phyloP scores from a whole-genome alignment of 225 moss, liverwort and hornwort genomes.

The Sphagnum contortum region DNA sequence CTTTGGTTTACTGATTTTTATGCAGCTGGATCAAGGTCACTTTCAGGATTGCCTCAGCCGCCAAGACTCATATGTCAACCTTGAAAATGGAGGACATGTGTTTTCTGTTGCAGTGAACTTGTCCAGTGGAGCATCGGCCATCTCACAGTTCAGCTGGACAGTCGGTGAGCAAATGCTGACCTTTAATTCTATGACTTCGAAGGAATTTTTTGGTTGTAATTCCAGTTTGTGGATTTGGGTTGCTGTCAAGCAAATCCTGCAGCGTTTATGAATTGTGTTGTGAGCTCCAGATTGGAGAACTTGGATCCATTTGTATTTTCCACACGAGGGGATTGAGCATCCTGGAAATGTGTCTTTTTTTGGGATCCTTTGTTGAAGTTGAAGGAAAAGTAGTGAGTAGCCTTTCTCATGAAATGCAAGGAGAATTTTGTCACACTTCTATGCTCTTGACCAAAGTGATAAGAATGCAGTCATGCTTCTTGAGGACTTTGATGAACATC shows the following conservation, averaged over 20 bases:
- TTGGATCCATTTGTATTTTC: background rate
- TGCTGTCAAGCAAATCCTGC: too few species aligned
- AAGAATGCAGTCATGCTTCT: background rate
- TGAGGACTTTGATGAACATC: background rate
- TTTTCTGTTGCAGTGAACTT: constrained; percentile 26
- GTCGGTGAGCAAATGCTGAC: constrained; percentile 15
- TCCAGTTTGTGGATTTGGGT: background rate
- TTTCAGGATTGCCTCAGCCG: constrained; percentile 15
- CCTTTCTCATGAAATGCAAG: too few species aligned
- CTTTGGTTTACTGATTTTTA: too few species aligned
- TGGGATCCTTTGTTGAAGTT: background rate
- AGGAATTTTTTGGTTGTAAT: background rate
- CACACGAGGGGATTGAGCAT: background rate
- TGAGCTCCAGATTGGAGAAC: too few species aligned
- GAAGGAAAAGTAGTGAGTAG: too few species aligned
- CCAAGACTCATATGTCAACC: constrained; percentile 7
- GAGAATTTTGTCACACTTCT: too few species aligned
- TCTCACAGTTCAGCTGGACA: constrained; percentile 24
- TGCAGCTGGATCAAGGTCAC: constrained; percentile 28
- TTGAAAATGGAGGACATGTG: constrained; percentile 25
- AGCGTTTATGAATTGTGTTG: too few species aligned
- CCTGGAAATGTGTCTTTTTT: background rate
- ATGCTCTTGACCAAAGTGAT: too few species aligned
- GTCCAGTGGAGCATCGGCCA: constrained; percentile 10
- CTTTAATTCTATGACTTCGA: background rate